phyloP scores from a whole-genome alignment of 352 stramenopile species.

The Pythium pyrilobum region DNA sequence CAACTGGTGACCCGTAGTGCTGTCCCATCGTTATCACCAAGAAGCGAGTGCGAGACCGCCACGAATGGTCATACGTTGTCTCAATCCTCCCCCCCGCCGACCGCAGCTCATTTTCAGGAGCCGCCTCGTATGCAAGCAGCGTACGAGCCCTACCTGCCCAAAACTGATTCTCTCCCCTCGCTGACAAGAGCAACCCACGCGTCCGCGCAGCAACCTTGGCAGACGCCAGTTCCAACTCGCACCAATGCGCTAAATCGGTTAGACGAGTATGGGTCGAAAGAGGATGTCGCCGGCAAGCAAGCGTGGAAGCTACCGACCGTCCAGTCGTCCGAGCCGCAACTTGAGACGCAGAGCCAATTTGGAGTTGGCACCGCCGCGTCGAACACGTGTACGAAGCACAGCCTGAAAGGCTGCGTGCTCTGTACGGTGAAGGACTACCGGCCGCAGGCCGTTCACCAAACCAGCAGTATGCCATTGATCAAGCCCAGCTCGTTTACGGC shows the following conservation, averaged over 20 bases:
- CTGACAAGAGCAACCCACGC: not conserved
- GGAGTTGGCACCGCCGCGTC: not conserved
- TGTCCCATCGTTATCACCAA: too few relatives aligned
- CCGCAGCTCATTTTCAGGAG: too few relatives aligned
- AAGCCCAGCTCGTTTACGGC: not conserved
- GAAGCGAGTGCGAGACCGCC: too few relatives aligned
- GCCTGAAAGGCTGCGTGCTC: constrained; percentile 55
- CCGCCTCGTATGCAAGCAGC: too few relatives aligned
- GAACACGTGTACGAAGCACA: constrained; percentile 41
- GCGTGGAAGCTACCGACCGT: not conserved
- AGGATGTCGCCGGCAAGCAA: not conserved
- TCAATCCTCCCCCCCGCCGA: too few relatives aligned
- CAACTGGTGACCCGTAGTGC: too few relatives aligned
- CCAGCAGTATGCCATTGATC: not conserved
- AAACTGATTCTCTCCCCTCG: too few relatives aligned
- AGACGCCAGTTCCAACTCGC: not conserved
- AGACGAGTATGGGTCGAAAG: not conserved
- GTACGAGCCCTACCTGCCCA: too few relatives aligned
- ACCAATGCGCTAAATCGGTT: not conserved
- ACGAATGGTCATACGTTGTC: too few relatives aligned
- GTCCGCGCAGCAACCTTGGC: not conserved
- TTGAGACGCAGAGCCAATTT: not conserved
- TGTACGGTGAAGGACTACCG: constrained; percentile 31
- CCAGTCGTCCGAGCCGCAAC: not conserved
- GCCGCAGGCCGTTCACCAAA: not conserved